Evolutionary conservation across 768 basidiomycete species (phyloP), one percentile per base, ranked within the genome.

Genomic region (Leccinum longicurvipes): DNA sequence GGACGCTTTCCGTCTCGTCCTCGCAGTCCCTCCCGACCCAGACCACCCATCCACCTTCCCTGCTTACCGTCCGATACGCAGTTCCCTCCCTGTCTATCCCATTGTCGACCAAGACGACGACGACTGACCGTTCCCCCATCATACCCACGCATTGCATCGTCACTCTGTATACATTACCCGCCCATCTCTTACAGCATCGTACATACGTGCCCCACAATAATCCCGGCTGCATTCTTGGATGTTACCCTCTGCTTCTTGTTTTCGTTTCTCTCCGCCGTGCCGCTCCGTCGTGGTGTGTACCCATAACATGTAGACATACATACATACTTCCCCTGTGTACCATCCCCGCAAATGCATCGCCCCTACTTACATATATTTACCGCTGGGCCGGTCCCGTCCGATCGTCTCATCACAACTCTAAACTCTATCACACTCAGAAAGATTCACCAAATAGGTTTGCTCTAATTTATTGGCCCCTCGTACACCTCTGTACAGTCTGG

Each of bases 1-100:
- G 73, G 94, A 98, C 67, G 95, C 95, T 0, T 97, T 91, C 66
- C 80, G 92, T 36, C 83, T 94, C 47, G 82, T 91, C 21, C 82
- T 91, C 45, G 73, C 81, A 28, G 72, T 90, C 6, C 79, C 84
- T 5, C 67, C 70, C 6, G 72, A 71, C 28, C 57, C 66, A 53
- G 67, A 71, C 39, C 54, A 62, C 4, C 44, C 60, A 15, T 58
- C 60, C 6, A 47, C 57, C 2, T 57, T 39, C 47, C 17, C 53
- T 6, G 61, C 58, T 32, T 55, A 52, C 28, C 29, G 47, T 4
- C 69, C 62, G 46, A 56, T 55, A 51, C 63, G 59, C 7, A 59
- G n/a, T n/a, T n/a, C 59, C 0, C 62, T 58, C 36, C 62, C 67
- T 6, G 47, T 57, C 12, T 69, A 67, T 34, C 50, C 56, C 47